phyloP scores from a whole-genome alignment of 768 basidiomycete species.

The Podaxis sp. region DNA sequence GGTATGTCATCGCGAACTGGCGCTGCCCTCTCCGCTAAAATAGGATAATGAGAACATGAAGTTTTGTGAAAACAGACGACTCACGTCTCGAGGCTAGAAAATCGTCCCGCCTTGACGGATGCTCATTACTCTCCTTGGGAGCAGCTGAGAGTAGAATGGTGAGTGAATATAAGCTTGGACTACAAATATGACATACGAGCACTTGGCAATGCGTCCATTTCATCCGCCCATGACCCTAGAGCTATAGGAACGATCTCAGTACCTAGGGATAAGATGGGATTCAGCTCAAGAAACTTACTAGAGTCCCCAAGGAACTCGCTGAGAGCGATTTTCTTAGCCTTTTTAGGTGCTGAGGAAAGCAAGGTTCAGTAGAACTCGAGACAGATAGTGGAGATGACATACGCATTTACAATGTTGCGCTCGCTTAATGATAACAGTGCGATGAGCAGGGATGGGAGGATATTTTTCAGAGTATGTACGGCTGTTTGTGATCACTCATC shows the following conservation, averaged over 20 bases:
- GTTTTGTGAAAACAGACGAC: constrained; percentile 22
- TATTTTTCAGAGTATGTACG: constrained; percentile 7
- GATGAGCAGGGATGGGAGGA: constrained; percentile 1
- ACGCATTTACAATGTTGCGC: constrained; percentile 3
- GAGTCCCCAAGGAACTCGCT: constrained; percentile 90
- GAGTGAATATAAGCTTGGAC: background rate
- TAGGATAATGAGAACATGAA: constrained; percentile 15
- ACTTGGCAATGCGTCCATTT: constrained; percentile 91
- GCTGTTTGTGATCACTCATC: background rate
- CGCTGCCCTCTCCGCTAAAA: constrained; percentile 51
- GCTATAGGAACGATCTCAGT: constrained; percentile 41
- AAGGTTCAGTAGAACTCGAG: background rate
- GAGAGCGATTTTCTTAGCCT: constrained; percentile 90
- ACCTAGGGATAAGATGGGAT: constrained; percentile 20
- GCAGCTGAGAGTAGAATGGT: constrained; percentile 51
- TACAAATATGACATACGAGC: constrained; percentile 68
- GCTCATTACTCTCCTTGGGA: constrained; percentile 66
- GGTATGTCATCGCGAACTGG: constrained; percentile 88
- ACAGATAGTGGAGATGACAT: background rate
- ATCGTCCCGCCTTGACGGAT: constrained; percentile 56
- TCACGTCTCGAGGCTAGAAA: constrained; percentile 61
- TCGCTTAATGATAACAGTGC: constrained; percentile 1
- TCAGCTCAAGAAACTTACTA: constrained; percentile 48
- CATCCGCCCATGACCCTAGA: constrained; percentile 97
- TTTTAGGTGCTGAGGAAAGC: constrained; percentile 71